Evolutionary conservation across 2,329 filamentous ascomycete species (phyloP), one percentile per base, ranked within the genome.

Genomic region (Diaporthe citri): DNA sequence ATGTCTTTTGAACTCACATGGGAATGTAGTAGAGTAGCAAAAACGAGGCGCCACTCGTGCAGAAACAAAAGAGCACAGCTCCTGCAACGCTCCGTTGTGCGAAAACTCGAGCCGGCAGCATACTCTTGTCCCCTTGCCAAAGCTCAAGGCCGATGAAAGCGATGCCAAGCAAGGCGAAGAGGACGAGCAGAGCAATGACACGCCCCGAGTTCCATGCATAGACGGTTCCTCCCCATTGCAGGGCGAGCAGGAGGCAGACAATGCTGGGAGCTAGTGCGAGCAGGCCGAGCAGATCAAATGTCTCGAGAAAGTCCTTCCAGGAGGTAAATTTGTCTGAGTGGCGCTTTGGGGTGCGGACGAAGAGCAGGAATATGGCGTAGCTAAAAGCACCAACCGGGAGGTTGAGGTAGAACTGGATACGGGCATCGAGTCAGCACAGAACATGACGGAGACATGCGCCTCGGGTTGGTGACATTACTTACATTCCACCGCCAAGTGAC

Each of bases 141-240:
- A 80, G 60, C 75, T 87, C 82, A 0, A 85, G 78, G 8, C 79
- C 75, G 22, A 85, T 74, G 77, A 90, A 90, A 3, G 76, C 78
- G 43, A 85, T 69, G 41, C 88, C 76, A 2, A 88, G 80, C 9
- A 87, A 76, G 1, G 75, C 79, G 28, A 83, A 84, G 3, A 87
- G 77, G 64, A 83, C 80, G 60, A 87, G 77, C 73, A 88, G 80
- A 1, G 82, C 84, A 31, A 89, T 84, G 56, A 89, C 83, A 10
- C 82, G 82, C 0, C 81, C 81, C 59, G 81, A 80, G 36, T 80
- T 82, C 88, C 70, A 72, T 0, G 70, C 34, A 28, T 85, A 84
- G 15, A 78, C 81, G 25, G 80, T 78, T 8, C 82, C 82, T 62
- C 82, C 82, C 81, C 80, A 83, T 72, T 82, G 76, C 3, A 82